Evolutionary conservation across 2,329 filamentous ascomycete genomes (phyloP), one percentile per base, ranked within the genome.

Genomic region (Aspergillus pseudotamarii): DNA sequence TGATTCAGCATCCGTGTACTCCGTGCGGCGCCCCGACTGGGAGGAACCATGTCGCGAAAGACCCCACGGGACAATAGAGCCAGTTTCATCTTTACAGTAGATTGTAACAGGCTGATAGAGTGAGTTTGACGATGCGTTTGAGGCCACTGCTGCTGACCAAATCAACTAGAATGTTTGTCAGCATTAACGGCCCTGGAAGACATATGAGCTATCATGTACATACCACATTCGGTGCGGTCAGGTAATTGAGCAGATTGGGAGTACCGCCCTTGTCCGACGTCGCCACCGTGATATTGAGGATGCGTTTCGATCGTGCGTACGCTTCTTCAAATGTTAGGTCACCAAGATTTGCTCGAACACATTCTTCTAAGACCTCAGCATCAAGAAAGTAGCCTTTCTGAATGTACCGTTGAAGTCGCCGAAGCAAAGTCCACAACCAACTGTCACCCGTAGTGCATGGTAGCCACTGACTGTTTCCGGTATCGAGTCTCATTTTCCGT

Each of bases 261-360:
- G 94, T 88, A 38, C 92, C 92, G 16, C 88, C 89, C 65, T 89
- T 87, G 6, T 87, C 88, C 26, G 88, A 88, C 1, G 91, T 92
- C 0, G 91, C 91, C 26, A 97, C 89, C 0, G 93, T 97, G 67
- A 98, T 97, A 75, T 97, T 97, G 69, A 98, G 81, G 4, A 96
- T 89, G 57, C 93, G 85, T 73, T 95, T 95, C 45, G 93, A 97
- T 65, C 88, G 88, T 58, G 89, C 86, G 73, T 94, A 97, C 0
- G 94, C 94, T 79, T 97, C 94, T 76, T 96, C 92, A 72, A 98
- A 98, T 0, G 94, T 97, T 65, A 96, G 76, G 71, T 97, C 91
- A 11, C 93, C 94, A 16, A 97, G 89, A 69, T 97, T 96, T 16
- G 89, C 88, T 62, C 90, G 86, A 16, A 97, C 90, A 69, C 92